Percentiles rank a stretch among this genome's conserved stretches.
Conservation (phyloP, 2,329 filamentous ascomycete species). For the Fusarium udum region DNA sequence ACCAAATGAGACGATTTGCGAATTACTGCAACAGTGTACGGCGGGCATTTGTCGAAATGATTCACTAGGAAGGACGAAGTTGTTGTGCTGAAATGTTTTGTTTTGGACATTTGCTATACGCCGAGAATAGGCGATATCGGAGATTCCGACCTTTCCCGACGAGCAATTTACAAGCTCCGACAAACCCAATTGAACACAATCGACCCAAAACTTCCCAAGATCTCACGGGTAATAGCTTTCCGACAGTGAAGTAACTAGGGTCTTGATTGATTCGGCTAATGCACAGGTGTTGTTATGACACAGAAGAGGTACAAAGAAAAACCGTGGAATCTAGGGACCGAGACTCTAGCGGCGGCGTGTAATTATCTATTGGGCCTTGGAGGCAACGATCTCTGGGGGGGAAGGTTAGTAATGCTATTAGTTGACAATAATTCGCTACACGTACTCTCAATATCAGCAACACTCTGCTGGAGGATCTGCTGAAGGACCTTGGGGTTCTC, state of each 20-base stretch:
- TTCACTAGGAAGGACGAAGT: background rate
- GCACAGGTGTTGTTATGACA: constrained; percentile 68
- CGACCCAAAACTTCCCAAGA: constrained; percentile 23
- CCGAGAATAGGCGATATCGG: constrained; percentile 34
- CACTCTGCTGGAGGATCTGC: constrained; percentile 97
- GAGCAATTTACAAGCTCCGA: constrained; percentile 36
- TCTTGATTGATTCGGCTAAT: constrained; percentile 64
- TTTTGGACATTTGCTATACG: constrained; percentile 28
- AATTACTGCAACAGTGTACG: background rate
- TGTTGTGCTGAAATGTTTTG: constrained; percentile 24
- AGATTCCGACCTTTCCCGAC: constrained; percentile 42
- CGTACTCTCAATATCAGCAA: constrained; percentile 94
- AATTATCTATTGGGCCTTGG: constrained; percentile 70
- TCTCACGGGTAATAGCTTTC: constrained; percentile 37
- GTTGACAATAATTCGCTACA: constrained; percentile 13
- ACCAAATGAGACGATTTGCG: background rate
- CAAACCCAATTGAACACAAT: constrained; percentile 35
- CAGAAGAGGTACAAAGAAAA: constrained; percentile 64
- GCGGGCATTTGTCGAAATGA: background rate
- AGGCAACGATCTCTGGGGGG: constrained; percentile 66
- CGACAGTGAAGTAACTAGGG: constrained; percentile 41
- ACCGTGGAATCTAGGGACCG: constrained; percentile 49
- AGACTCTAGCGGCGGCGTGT: constrained; percentile 47
- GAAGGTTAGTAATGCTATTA: constrained; percentile 47
- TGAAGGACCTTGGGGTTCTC: constrained; percentile 97